phyloP scores from a whole-genome alignment of 1,284 basidiomycete species.

The Chiua sp. region DNA sequence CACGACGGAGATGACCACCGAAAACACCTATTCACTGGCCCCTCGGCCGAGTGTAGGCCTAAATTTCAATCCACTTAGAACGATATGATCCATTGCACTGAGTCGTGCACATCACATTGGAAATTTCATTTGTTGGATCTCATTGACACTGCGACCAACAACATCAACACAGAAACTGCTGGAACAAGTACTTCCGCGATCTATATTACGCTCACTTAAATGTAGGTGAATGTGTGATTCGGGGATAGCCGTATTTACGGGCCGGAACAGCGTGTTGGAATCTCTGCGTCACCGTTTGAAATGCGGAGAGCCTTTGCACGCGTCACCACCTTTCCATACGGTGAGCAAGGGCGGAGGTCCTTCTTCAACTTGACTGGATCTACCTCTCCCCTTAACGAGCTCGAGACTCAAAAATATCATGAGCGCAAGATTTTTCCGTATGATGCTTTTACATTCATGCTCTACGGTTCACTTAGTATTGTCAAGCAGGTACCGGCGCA shows the following conservation, averaged over 20 bases:
- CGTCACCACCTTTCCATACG: slow-evolving; percentile 5
- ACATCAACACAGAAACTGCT: neutral
- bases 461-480: slow-evolving; percentile 6
- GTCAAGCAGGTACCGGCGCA: slow-evolving; percentile 66
- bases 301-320: slow-evolving; percentile 26
- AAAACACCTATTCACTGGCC: slow-evolving; percentile 14
- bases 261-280: neutral
- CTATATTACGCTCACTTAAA: too few relatives aligned
- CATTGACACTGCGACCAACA: neutral
- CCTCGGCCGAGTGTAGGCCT: neutral
- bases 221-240: too few relatives aligned
- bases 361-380: slow-evolving; percentile 48
- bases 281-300: neutral
- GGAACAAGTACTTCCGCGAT: neutral
- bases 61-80: neutral
- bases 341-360: slow-evolving; percentile 20
- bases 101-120: neutral
- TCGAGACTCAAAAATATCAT: slow-evolving; percentile 52
- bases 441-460: slow-evolving; percentile 38
- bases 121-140: neutral
- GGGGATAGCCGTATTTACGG: neutral
- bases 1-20: slow-evolving; percentile 25
- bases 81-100: neutral
- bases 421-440: slow-evolving; percentile 83
- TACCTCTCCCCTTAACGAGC: slow-evolving; percentile 40